Conservation (phyloP, 768 basidiomycete species). For the Chalciporus piperatus region DNA sequence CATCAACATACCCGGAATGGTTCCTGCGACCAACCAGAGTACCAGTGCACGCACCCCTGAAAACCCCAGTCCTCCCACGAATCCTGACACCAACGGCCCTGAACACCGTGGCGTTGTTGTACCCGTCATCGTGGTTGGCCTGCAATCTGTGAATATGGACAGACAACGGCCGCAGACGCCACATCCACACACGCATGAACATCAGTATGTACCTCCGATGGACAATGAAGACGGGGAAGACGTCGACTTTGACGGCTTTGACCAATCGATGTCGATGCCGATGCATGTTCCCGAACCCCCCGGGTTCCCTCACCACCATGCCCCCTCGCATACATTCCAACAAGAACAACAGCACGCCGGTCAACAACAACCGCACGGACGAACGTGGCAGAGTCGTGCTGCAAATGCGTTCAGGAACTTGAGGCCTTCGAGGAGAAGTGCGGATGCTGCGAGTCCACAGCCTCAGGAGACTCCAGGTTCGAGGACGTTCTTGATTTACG, state of each 20-base stretch:
- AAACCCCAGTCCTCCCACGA: conserved; percentile 14
- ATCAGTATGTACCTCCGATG: conserved; percentile 9
- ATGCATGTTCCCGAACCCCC: conserved; percentile 28
- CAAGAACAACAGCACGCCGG: conserved; percentile 12
- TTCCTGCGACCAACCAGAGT: conserved; percentile 10
- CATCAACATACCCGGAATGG: conserved; percentile 17
- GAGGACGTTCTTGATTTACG: conserved; percentile 86
- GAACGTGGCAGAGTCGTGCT: conserved; percentile 60
- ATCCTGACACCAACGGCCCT: conserved; percentile 15
- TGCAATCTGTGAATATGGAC: conserved; percentile 67
- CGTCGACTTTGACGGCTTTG: conserved; percentile 26
- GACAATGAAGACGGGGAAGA: conserved; percentile 28
- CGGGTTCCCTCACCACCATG: conserved; percentile 19
- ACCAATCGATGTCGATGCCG: conserved; percentile 23
- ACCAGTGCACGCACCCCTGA: conserved; percentile 2
- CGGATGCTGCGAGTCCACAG: conserved; percentile 20
- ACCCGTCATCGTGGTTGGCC: conserved; percentile 80
- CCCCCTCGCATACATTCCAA: conserved; percentile 9
- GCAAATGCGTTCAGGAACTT: conserved; percentile 60
- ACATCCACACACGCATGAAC: conserved; percentile 11
- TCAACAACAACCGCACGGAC: conserved; percentile 29
- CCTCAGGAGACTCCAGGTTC: conserved; percentile 22
- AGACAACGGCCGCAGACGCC: conserved; percentile 28
- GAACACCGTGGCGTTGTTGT: conserved; percentile 50
- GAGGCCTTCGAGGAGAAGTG: conserved; percentile 35